phyloP scores from a whole-genome alignment of 345 rosid species.

The Populus davidiana region DNA sequence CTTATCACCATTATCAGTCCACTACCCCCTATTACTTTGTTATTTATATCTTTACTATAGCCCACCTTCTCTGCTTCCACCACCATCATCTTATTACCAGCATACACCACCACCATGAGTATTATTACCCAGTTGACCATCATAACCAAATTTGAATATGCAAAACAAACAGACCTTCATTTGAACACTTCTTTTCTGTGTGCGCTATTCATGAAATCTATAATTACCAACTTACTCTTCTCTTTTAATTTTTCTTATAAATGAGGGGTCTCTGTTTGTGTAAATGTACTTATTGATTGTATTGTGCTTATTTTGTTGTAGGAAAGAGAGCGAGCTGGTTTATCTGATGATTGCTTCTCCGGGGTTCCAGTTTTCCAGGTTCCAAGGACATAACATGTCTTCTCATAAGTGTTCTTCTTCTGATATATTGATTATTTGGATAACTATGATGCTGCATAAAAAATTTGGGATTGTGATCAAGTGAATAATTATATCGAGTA shows the following conservation, averaged over 20 bases:
- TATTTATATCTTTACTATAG: neutral
- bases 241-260: neutral
- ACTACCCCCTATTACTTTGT: neutral
- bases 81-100: too few relatives aligned
- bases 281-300: neutral
- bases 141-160: neutral
- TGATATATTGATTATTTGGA: neutral
- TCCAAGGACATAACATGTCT: neutral
- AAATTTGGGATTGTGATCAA: neutral
- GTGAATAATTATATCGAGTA: neutral
- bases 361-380: constrained; percentile 99
- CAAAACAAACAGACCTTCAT: neutral
- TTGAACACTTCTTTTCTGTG: neutral
- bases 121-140: too few relatives aligned
- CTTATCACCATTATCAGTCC: neutral
- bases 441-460: neutral
- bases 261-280: neutral
- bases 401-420: neutral
- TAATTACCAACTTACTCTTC: neutral
- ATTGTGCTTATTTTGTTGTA: constrained; percentile 16
- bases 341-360: constrained; percentile 52
- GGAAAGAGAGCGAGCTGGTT: constrained; percentile 68
- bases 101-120: too few relatives aligned
- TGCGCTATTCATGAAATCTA: neutral
- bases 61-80: neutral